Base-by-base conservation (phyloP, 495 filamentous ascomycete species). In the Penicillium simplicissimum region DNA sequence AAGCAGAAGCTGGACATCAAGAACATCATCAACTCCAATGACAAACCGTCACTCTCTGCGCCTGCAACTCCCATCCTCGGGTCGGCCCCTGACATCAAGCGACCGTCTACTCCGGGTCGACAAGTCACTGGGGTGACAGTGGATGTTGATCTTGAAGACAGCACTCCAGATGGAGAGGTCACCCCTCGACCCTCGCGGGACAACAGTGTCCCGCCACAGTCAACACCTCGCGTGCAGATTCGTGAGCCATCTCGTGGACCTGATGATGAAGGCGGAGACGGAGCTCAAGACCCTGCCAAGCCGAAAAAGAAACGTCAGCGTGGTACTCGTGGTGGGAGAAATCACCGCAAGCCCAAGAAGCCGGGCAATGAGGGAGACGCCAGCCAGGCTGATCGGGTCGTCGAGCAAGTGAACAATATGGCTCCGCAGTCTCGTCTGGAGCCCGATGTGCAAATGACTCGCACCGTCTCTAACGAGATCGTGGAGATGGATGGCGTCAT, bases 321-420 rank as follows among this genome's bases (percentile, higher is more conserved):
- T 62, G 95, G 95, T 14, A 85, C 87, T 38, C 85, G 95, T 48
- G 95, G 93, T 40, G 93, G 94, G 13, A 82, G 84, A 48, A 86
- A 87, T 58, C 88, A 91, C 63, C 85, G 85, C 59, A 91, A 92
- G 61, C 78, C 76, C 53, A 81, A 79, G 51, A 85, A 82, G 63
- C 73, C 75, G 1, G 77, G 71, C 31, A 63, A 63, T 3, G 83
- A 85, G 25, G 75, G 70, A 8, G 76, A 74, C 19, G 68, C 71
- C 37, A 74, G 82, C 42, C 73, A 76, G 36, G 70, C 74, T 7
- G 79, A 84, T 48, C 77, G 76, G 52, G 76, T 72, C 9, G 70
- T 72, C 14, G 75, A 82, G 5, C 73, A 80, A 25, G 71, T 75
- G 21, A 76, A 76, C 35, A 71, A 64, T 23, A 57, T 77, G 28